Evolutionary conservation across 768 basidiomycete species (phyloP).

Genomic region (Hygrophorus pudorinus): DNA sequence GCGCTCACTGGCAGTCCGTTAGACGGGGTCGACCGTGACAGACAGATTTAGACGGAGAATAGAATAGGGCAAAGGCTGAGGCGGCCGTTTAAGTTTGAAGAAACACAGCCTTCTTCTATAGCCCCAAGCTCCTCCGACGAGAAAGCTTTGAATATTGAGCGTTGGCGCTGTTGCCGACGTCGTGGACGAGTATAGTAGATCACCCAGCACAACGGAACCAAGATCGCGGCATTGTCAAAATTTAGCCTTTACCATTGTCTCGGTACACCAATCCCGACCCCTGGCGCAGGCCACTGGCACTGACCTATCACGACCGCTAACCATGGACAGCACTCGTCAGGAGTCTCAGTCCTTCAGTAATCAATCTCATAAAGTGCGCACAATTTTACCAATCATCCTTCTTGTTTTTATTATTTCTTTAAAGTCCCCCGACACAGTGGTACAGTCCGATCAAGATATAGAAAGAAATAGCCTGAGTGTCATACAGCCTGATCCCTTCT

Average conservation of each 20-base stretch:
- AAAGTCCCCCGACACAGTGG: conserved; percentile 40
- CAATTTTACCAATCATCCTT: background rate
- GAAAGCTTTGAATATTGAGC: too few relatives aligned
- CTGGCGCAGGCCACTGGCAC: background rate
- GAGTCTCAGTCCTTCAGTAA: conserved; percentile 19
- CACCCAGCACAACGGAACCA: background rate
- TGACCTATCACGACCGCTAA: background rate
- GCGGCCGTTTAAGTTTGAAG: background rate
- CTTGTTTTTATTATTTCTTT: conserved; percentile 7
- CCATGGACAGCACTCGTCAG: background rate
- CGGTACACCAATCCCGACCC: background rate
- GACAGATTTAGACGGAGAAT: conserved; percentile 17
- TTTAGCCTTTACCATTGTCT: background rate
- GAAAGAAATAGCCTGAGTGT: conserved; percentile 20
- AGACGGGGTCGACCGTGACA: too few relatives aligned
- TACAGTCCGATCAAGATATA: conserved; percentile 27
- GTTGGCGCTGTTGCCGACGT: too few relatives aligned
- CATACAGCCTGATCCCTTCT: conserved; percentile 51
- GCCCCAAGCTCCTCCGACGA: too few relatives aligned
- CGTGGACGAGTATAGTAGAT: background rate
- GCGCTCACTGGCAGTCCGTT: too few relatives aligned
- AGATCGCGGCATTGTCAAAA: background rate
- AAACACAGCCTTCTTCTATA: too few relatives aligned
- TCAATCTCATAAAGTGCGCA: conserved; percentile 15
- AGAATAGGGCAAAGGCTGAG: conserved; percentile 10